Conservation (phyloP, 2,329 filamentous ascomycete species). For the Ophiostoma novo-ulmi region DNA sequence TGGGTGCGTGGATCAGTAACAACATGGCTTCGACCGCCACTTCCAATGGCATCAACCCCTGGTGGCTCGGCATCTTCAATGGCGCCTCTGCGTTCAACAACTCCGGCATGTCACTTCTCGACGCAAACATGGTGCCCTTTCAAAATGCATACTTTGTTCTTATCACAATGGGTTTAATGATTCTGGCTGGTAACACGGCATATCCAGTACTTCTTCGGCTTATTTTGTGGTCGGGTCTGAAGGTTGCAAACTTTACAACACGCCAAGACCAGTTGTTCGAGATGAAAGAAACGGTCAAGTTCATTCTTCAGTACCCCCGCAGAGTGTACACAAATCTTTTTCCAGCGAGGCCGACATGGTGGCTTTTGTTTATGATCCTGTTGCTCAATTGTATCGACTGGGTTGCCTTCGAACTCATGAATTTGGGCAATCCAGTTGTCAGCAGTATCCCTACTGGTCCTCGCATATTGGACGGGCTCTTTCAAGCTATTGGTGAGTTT, state of each 20-base stretch:
- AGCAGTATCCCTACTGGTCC: slow-evolving; percentile 47
- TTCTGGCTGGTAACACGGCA: slow-evolving; percentile 61
- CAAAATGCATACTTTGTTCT: slow-evolving; percentile 48
- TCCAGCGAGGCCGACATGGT: slow-evolving; percentile 59
- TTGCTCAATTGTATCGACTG: slow-evolving; percentile 59
- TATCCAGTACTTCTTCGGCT: slow-evolving; percentile 60
- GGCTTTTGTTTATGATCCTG: slow-evolving; percentile 57
- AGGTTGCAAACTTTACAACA: slow-evolving; percentile 39
- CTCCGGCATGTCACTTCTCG: slow-evolving; percentile 62
- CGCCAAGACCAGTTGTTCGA: slow-evolving; percentile 36
- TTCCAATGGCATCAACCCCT: slow-evolving; percentile 57
- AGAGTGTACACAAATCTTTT: slow-evolving; percentile 61
- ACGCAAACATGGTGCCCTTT: slow-evolving; percentile 61
- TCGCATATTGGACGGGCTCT: slow-evolving; percentile 59
- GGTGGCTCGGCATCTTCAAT: slow-evolving; percentile 65
- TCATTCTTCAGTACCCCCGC: slow-evolving; percentile 52
- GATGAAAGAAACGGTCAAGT: slow-evolving; percentile 48
- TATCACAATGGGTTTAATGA: slow-evolving; percentile 51
- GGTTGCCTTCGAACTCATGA: slow-evolving; percentile 61
- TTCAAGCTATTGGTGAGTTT: slow-evolving; percentile 51
- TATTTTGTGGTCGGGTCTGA: slow-evolving; percentile 50
- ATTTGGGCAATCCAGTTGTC: slow-evolving; percentile 55
- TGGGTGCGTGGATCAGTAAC: slow-evolving; percentile 56
- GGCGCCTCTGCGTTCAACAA: slow-evolving; percentile 66
- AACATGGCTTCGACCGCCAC: slow-evolving; percentile 46